Evolutionary conservation across 345 rosid genomes (phyloP).

Genomic region (Murraya koenigii): DNA sequence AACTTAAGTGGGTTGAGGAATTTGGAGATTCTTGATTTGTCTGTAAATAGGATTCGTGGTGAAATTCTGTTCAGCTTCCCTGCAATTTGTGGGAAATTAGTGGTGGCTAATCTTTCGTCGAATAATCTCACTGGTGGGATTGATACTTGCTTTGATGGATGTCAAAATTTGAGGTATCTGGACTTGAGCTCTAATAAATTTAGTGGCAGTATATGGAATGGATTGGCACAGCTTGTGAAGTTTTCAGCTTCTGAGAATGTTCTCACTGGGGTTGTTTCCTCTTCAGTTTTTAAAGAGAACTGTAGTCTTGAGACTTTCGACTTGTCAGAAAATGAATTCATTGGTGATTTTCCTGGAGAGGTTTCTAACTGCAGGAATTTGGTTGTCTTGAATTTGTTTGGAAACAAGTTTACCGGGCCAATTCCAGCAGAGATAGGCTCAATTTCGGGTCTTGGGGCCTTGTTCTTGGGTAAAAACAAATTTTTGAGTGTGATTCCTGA

Average conservation of each 20-base stretch:
- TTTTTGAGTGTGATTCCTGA: conserved; percentile 62
- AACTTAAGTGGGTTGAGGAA: conserved; percentile 46
- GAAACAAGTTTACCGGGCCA: conserved; percentile 55
- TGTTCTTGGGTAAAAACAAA: conserved; percentile 68
- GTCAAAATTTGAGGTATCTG: conserved; percentile 52
- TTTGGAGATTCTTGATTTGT: conserved; percentile 63
- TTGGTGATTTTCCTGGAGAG: conserved; percentile 44
- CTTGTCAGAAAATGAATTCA: conserved; percentile 54
- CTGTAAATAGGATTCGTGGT: conserved; percentile 58
- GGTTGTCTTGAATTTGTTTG: conserved; percentile 52
- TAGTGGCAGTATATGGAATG: conserved; percentile 56
- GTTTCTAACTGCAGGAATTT: conserved; percentile 60
- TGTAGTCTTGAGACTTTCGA: conserved; percentile 58
- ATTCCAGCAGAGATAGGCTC: conserved; percentile 69
- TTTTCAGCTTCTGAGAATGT: conserved; percentile 57
- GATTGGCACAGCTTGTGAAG: conserved; percentile 48
- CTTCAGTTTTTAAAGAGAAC: conserved; percentile 40
- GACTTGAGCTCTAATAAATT: conserved; percentile 71
- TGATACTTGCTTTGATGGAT: conserved; percentile 47
- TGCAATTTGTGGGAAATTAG: conserved; percentile 45
- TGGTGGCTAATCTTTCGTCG: conserved; percentile 61
- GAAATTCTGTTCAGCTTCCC: conserved; percentile 48
- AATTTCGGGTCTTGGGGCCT: conserved; percentile 50
- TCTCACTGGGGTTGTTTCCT: conserved; percentile 41
- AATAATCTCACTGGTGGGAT: conserved; percentile 67